Base-by-base conservation (phyloP, 139 green algal species). In the Chlorella sp. region DNA sequence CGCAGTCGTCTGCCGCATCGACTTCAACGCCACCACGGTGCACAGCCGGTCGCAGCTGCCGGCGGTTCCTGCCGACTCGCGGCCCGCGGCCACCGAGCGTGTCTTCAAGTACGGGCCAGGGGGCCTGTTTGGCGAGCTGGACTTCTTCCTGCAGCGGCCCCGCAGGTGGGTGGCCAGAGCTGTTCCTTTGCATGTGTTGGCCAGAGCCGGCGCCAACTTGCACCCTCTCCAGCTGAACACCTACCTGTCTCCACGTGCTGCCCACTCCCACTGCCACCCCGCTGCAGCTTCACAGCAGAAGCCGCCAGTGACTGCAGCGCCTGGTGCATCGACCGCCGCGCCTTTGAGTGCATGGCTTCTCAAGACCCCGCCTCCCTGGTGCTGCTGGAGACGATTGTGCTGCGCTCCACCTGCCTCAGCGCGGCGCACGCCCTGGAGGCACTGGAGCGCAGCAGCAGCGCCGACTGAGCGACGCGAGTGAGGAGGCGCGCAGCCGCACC, bases 61-160 rank as follows among this genome's bases (percentile, higher is more conserved):
- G 14, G 77, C 41, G 41, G 36, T 83, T 40, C 77, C 58, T 28
- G 58, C 60, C 28, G 77, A 83, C 60, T 58, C 58, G 60, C 60
- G 40, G 77, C 79, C 79, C 26, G 54, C 68, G 22, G 3, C 30
- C 43, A 32, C 28, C 5, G 58, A 83, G 30, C 77, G 77, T 8
- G 38, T 30, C 38, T 60, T 85, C 19, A 56, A 81, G 7, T 88
- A 88, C 51, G 84, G 77, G 11, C 44, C 84, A 1, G 84, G 84
- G 0, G 58, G 73, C 2, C 81, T 92, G 14, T 48, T 92, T 7
- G 89, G 89, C 8, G 81, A 85, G 74, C 43, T 88, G 6, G 90
- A 93, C 74, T 90, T 90, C 74, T 88, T 94, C 68, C 81, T 92
- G 87, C 58, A 89, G 83, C 85, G 89, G 17, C 84, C 87, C 14